Percentiles rank a stretch among this genome's conserved stretches.
phyloP scores from a whole-genome alignment of 2,329 filamentous ascomycete species.

The Plectosphaerella sp. region DNA sequence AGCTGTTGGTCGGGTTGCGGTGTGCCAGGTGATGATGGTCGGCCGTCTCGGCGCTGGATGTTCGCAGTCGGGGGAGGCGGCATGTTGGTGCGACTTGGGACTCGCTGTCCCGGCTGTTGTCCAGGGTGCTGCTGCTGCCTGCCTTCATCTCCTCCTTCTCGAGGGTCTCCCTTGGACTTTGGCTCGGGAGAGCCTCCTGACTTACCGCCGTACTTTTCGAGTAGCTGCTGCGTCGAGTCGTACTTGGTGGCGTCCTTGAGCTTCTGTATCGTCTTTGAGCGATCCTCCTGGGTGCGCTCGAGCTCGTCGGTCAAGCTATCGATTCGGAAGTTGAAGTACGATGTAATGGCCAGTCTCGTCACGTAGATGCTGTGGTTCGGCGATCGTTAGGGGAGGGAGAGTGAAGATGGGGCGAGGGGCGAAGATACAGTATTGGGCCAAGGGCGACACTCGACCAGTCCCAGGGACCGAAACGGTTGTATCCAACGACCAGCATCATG shows the following conservation, averaged over 20 bases:
- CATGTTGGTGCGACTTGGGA: constrained; percentile 39
- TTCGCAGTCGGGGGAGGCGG: constrained; percentile 61
- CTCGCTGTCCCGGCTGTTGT: constrained; percentile 7
- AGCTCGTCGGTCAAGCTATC: constrained; percentile 64
- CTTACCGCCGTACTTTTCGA: constrained; percentile 85
- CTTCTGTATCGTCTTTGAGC: constrained; percentile 84
- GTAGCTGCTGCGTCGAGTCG: constrained; percentile 85
- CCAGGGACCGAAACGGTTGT: constrained; percentile 66
- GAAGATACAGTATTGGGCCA: constrained; percentile 68
- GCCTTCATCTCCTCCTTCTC: constrained; percentile 18
- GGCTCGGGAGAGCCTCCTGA: constrained; percentile 13
- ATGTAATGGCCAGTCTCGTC: constrained; percentile 60
- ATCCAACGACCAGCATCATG: constrained; percentile 78
- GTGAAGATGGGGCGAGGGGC: not conserved
- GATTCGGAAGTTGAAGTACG: constrained; percentile 79
- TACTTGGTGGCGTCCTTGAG: constrained; percentile 95
- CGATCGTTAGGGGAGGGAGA: not conserved
- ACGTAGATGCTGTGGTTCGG: constrained; percentile 64
- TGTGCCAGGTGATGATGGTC: constrained; percentile 20
- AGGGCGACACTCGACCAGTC: constrained; percentile 79
- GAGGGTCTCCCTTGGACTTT: constrained; percentile 19
- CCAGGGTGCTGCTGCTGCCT: constrained; percentile 18
- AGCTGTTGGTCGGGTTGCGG: constrained; percentile 17
- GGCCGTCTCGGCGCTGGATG: constrained; percentile 38
- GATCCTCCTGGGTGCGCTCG: constrained; percentile 71